These are phyloP conservation scores for Puccinia polysora DNA, from an alignment of 1,284 basidiomycete genomes.

Conservation along the genomic window DNA sequence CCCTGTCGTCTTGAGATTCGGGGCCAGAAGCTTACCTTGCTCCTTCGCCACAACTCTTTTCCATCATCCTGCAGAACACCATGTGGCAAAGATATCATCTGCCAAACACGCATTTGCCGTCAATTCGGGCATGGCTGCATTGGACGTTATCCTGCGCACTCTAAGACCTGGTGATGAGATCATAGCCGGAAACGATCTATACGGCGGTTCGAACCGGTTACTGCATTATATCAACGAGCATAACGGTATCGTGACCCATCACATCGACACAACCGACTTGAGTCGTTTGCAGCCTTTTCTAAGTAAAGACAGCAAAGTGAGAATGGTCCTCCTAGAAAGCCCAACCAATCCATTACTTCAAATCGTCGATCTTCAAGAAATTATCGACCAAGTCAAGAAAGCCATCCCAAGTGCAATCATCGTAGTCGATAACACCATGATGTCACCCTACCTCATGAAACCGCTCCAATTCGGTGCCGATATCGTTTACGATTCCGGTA, in stretches of 20 bases:
- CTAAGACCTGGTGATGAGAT: conserved; percentile 92
- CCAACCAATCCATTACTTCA: conserved; percentile 97
- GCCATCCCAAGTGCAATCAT: conserved; percentile 71
- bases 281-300: conserved; percentile 64
- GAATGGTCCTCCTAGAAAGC: conserved; percentile 92
- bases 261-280: conserved; percentile 86
- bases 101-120: conserved; percentile 83
- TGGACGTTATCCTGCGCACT: conserved; percentile 88
- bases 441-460: conserved; percentile 96
- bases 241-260: conserved; percentile 81
- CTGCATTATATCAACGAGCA: conserved; percentile 77
- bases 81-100: conserved; percentile 88
- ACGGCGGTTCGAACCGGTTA: conserved; percentile 95
- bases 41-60: not conserved
- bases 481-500: conserved; percentile 94
- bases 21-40: not conserved
- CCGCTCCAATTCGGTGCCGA: conserved; percentile 94
- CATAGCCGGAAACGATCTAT: conserved; percentile 90
- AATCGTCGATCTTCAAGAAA: conserved; percentile 80
- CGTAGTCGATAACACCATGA: conserved; percentile 99
- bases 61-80: conserved; percentile 65
- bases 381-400: conserved; percentile 74
- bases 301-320: conserved; percentile 62
- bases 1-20: not conserved
- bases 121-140: conserved; percentile 94